Evolutionary conservation across 768 basidiomycete genomes (phyloP), one percentile per base, ranked within the genome.

Genomic region (Tulasnella sp.): DNA sequence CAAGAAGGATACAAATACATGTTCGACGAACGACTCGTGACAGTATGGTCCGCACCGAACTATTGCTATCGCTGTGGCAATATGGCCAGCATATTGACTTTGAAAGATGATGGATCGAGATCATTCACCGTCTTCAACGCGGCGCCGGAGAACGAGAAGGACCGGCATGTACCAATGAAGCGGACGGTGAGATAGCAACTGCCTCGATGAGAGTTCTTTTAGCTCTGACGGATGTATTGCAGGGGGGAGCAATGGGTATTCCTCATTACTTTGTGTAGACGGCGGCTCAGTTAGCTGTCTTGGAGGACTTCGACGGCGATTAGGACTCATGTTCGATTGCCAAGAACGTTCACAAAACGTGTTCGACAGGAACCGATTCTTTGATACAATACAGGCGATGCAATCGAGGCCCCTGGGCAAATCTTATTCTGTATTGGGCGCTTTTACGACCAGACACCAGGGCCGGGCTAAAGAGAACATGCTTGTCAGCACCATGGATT

Each of bases 1-100:
- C 94, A 95, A 79, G 94, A 95, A 80, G 94, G 94, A 1, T 95
- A 75, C 77, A 79, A 79, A 68, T 78, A 76, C 76, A 79, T 79
- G 77, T 79, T 80, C 52, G 75, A 77, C 44, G 75, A 80, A 36
- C 71, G 70, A 40, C 76, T 96, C 22, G 94, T 95, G 14, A 96
- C 94, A 0, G 94, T 96, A 11, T 96, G 94, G 94, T 89, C 88
- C 5, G 94, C 94, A 66, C 92, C 92, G 36, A 95, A 94, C 77
- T 94, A 94, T 78, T 95, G 89, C 78, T 89, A 88, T 75, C 81
- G 89, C 12, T 93, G 93, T 77, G 94, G 95, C 17, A 98, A 98
- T 75, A 84, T 92, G 81, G 95, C 95, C 0, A 90, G 90, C 37
- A 93, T 98, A 75, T 85, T 98, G 83, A 94, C 90, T 1, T 86